Conservation (phyloP, 2,329 filamentous ascomycete species). For the Trichoderma asperellum region DNA sequence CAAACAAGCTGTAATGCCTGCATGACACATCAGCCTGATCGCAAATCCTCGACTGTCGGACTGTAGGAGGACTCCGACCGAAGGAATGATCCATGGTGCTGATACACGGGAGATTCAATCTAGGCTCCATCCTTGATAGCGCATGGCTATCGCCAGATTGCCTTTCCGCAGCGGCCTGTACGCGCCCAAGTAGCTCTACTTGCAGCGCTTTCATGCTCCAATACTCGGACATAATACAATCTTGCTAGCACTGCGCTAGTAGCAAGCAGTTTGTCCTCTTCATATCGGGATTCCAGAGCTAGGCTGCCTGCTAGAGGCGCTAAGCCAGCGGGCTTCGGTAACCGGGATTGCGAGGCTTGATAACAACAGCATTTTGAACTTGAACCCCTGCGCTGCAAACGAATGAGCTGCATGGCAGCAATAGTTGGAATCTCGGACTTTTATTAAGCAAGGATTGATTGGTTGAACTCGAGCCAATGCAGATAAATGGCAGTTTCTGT, state of each 20-base stretch:
- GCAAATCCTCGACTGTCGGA: constrained; percentile 2
- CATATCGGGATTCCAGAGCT: constrained; percentile 11
- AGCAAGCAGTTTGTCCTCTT: not conserved
- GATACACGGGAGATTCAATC: not conserved
- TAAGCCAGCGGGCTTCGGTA: constrained; percentile 6
- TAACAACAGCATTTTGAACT: not conserved
- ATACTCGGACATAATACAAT: not conserved
- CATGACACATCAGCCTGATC: not conserved
- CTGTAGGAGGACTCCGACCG: constrained; percentile 9
- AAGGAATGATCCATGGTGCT: not conserved
- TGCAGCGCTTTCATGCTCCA: not conserved
- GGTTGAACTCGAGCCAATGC: not conserved
- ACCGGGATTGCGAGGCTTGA: constrained; percentile 3
- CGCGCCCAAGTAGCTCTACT: not conserved
- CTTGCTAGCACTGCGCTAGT: not conserved
- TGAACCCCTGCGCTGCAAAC: not conserved
- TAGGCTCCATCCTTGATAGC: not conserved
- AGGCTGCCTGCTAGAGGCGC: not conserved
- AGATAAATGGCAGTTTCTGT: not conserved
- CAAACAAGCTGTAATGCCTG: not conserved
- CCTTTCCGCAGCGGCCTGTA: not conserved
- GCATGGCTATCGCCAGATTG: constrained; percentile 8
- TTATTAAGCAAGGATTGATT: not conserved
- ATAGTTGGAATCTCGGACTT: not conserved
- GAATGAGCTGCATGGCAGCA: not conserved